phyloP scores from a whole-genome alignment of 352 stramenopile genomes.

The Globisporangium emineosum region DNA sequence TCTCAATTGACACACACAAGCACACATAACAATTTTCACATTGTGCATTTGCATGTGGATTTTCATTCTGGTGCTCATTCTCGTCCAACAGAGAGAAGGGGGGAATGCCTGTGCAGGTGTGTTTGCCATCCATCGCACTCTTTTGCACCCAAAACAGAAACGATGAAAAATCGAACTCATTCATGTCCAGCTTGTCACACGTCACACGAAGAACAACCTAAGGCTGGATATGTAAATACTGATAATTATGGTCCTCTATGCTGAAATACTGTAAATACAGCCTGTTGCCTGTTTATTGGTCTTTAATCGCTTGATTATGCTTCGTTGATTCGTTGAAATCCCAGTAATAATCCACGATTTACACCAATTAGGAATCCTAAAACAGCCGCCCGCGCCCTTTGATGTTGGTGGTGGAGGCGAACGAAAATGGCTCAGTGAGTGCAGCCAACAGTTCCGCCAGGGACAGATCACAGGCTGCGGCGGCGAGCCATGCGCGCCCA shows the following conservation, averaged over 20 bases:
- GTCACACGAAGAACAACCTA: not conserved
- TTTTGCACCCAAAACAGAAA: slow-evolving; percentile 1
- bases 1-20: not conserved
- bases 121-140: too few relatives aligned
- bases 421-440: slow-evolving; percentile 16
- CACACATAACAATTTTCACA: not conserved
- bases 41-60: not conserved
- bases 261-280: too few relatives aligned
- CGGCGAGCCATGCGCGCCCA: not conserved
- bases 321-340: not conserved
- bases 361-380: not conserved
- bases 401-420: slow-evolving; percentile 15
- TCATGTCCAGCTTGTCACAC: slow-evolving; percentile 1
- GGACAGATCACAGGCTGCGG: slow-evolving; percentile 7
- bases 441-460: slow-evolving; percentile 13
- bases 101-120: not conserved
- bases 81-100: not conserved
- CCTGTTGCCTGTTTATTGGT: not conserved
- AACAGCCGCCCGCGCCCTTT: not conserved
- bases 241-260: too few relatives aligned
- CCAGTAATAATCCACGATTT: not conserved
- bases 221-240: not conserved
- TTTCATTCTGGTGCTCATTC: not conserved
- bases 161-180: not conserved
- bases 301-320: not conserved